Evolutionary conservation across 2,329 filamentous ascomycete species (phyloP), one percentile per base, ranked within the genome.

Genomic region (Emergomyces africanus): DNA sequence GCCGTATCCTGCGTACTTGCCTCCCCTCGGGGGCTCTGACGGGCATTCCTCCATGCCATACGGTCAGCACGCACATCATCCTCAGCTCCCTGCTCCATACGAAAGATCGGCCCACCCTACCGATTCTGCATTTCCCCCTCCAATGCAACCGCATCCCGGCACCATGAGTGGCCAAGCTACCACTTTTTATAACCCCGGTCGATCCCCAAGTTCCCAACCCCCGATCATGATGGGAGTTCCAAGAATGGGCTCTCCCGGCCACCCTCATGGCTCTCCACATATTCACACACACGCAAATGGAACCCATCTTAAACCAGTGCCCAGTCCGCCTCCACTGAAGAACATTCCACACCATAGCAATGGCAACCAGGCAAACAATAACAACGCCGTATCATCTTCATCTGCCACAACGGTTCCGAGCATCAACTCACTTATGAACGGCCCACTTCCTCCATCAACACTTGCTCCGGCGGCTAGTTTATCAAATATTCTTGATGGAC

Each of bases 321-420:
- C 65, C 28, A 73, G 67, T 30, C 71, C 70, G 9, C 66, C 64
- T n/a, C 57, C 67, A 4, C 42, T 67, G 41, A 69, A 67, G 54
- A 60, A 30, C 59, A 60, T 63, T 23, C 64, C 66, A 30, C 64
- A 65, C 23, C 64, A 60, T 20, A 58, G 61, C 10, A 65, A 54
- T 41, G 44, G 41, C 61, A 35, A 60, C 37, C 53, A 25, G 15
- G 23, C 28, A 10, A 57, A 35, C 59, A 58, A 64, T 25, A 71
- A 69, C 57, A 63, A 66, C 44, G 62, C 66, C 1, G 66, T 70
- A 23, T 62, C 64, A 48, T 61, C 67, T 25, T 63, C 68, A 30
- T 69, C 69, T 39, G 71, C 71, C 25, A 72, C 69, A 50, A 74
- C 73, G 1, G 81, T 84, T 33, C 83, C 83, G 9, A 80, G 78